Evolutionary conservation across 2,329 filamentous ascomycete species (phyloP).

Genomic region (Simplicillium sp.): DNA sequence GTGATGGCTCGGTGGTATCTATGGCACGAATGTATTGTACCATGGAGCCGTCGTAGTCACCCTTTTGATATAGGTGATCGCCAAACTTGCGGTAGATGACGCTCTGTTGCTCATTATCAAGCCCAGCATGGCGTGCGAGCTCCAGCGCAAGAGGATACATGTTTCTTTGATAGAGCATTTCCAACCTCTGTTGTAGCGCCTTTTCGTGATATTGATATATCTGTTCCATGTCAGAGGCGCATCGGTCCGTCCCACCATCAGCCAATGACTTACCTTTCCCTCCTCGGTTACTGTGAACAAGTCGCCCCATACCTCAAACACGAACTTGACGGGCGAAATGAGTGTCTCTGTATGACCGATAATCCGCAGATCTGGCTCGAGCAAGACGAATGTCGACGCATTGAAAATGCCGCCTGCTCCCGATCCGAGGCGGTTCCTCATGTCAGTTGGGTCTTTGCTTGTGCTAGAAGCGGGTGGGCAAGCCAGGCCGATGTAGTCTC

Average conservation of each 20-base stretch:
- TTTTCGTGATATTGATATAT: conserved; percentile 87
- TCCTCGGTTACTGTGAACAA: conserved; percentile 85
- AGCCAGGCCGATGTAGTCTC: conserved; percentile 79
- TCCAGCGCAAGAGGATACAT: conserved; percentile 88
- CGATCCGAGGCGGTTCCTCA: conserved; percentile 64
- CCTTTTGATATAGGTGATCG: conserved; percentile 89
- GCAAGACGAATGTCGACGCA: conserved; percentile 76
- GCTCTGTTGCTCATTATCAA: conserved; percentile 75
- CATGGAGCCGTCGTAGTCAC: conserved; percentile 97
- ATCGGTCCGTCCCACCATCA: no score
- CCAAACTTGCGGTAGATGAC: conserved; percentile 89
- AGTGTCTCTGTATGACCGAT: conserved; percentile 84
- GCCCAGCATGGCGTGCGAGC: conserved; percentile 77
- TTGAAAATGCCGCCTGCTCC: conserved; percentile 72
- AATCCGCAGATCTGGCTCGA: conserved; percentile 88
- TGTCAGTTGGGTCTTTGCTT: conserved; percentile 44
- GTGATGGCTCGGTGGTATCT: conserved; percentile 90
- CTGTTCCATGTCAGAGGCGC: conserved; percentile 34
- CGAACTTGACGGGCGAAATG: conserved; percentile 65
- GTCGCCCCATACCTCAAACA: conserved; percentile 86
- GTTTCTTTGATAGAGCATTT: conserved; percentile 89
- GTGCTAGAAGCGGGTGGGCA: conserved; percentile 59
- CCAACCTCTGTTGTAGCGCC: conserved; percentile 77
- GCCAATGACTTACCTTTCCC: conserved; percentile 62
- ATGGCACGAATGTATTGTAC: conserved; percentile 95